phyloP scores from a whole-genome alignment of 2,329 filamentous ascomycete species.

The Ampelomyces quisqualis region DNA sequence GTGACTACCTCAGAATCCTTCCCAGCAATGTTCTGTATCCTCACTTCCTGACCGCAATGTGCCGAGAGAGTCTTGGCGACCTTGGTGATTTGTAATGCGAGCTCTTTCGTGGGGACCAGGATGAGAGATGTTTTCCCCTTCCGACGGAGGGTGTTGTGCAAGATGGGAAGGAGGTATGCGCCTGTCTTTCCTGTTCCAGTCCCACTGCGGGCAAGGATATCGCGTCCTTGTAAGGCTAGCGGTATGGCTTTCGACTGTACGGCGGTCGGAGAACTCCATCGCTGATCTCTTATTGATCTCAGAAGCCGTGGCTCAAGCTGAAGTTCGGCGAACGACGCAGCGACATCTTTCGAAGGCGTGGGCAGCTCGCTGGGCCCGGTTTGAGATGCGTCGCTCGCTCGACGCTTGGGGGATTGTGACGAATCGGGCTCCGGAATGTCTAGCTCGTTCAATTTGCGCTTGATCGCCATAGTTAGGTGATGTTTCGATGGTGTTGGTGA shows the following conservation, averaged over 20 bases:
- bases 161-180: constrained; percentile 88
- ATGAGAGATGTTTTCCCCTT: constrained; percentile 80
- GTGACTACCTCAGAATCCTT: constrained; percentile 89
- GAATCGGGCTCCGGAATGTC: constrained; percentile 47
- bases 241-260: constrained; percentile 89
- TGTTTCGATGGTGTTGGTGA: constrained; percentile 1
- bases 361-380: constrained; percentile 14
- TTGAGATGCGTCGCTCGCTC: constrained; percentile 27
- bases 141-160: constrained; percentile 77
- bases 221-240: constrained; percentile 79
- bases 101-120: constrained; percentile 89
- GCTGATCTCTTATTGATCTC: constrained; percentile 80
- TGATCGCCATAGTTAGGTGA: constrained; percentile 25
- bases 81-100: constrained; percentile 87
- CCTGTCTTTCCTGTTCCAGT: constrained; percentile 97
- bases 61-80: constrained; percentile 72
- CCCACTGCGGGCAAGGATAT: constrained; percentile 88
- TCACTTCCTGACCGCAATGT: constrained; percentile 83
- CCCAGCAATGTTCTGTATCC: constrained; percentile 81
- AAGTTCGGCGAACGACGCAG: constrained; percentile 68
- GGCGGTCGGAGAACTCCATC: constrained; percentile 82
- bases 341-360: constrained; percentile 16
- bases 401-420: constrained; percentile 14
- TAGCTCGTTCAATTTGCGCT: constrained; percentile 54
- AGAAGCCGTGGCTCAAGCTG: constrained; percentile 82